Evolutionary conservation across 495 filamentous ascomycete species (phyloP).

Genomic region (Coniosporium apollinis): DNA sequence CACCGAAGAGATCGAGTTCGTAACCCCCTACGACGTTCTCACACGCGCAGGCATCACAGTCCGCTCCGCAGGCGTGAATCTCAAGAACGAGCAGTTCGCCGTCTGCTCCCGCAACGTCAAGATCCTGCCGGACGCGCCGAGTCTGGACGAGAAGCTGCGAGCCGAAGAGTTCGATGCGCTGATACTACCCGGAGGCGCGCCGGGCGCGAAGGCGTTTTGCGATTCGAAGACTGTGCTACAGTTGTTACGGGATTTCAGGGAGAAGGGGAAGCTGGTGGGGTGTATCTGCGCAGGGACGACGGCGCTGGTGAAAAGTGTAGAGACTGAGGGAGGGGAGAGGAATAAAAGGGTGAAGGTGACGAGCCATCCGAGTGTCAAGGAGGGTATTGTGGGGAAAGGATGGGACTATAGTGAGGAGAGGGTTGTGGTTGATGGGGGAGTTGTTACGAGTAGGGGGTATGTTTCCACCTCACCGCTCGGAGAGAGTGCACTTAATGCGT

Average conservation of each 20-base stretch:
- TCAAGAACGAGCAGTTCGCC: conserved; percentile 10
- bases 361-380: conserved; percentile 18
- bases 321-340: conserved; percentile 2
- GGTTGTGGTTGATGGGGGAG: conserved; percentile 14
- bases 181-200: conserved; percentile 18
- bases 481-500: too few species aligned
- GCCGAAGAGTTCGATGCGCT: conserved; percentile 11
- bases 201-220: conserved; percentile 15
- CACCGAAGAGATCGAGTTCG: conserved; percentile 21
- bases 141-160: too few species aligned
- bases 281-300: conserved; percentile 19
- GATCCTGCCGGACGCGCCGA: conserved; percentile 13
- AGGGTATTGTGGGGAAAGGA: conserved; percentile 9
- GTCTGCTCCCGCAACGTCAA: conserved; percentile 15
- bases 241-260: conserved; percentile 9
- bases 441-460: conserved; percentile 15
- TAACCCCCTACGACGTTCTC: conserved; percentile 20
- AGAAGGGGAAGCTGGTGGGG: conserved; percentile 9
- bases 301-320: conserved; percentile 11
- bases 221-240: conserved; percentile 2
- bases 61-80: conserved; percentile 14
- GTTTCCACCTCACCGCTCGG: too few species aligned
- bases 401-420: conserved; percentile 17
- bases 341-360: conserved; percentile 8
- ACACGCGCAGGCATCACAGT: conserved; percentile 17